Evolutionary conservation across 768 basidiomycete genomes (phyloP), one percentile per base, ranked within the genome.

Genomic region (Lactifluus hygrophoroides): DNA sequence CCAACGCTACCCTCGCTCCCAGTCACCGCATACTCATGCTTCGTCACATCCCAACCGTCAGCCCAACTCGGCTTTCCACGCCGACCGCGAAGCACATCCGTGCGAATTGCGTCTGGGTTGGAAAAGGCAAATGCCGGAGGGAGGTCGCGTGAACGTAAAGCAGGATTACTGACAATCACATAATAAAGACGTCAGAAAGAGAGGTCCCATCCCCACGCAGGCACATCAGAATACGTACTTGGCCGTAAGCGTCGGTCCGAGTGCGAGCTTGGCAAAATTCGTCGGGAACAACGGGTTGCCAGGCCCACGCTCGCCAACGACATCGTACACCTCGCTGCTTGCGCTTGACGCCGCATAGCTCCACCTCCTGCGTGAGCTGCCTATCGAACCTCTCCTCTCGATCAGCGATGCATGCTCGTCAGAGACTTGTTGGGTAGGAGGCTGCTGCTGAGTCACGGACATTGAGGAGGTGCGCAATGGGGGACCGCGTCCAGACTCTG

Each of bases 271-370:
- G 32, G 87, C 81, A 70, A 92, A 94, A 67, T 81, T 88, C 63
- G 81, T 85, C 3, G 88, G 88, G 73, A 94, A 94, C 7, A 92
- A 72, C 14, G 90, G 90, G 63, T 84, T 80, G 0, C 88, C 90
- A 2, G 85, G 83, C 1, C 74, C 76, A 5, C 88, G 77, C 63
- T 89, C 87, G 9, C 77, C 80, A n/a, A 80, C 72, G 3, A 76
- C 70, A 66, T 81, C 74, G 65, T 82, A 80, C 13, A 61, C 70
- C 14, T 68, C 70, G 19, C 68, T 50, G 42, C 62, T 60, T 28
- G 54, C 51, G 21, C 27, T 54, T 32, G 62, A 63, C 17, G 49
- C 56, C 23, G 64, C 66, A 54, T 58, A 56, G 35, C 53, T 47
- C 27, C 64, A 57, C 13, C 60, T 60, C n/a, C 62, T 54, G 14